phyloP scores from a whole-genome alignment of 768 basidiomycete species.

The Leucocoprinus sp. region DNA sequence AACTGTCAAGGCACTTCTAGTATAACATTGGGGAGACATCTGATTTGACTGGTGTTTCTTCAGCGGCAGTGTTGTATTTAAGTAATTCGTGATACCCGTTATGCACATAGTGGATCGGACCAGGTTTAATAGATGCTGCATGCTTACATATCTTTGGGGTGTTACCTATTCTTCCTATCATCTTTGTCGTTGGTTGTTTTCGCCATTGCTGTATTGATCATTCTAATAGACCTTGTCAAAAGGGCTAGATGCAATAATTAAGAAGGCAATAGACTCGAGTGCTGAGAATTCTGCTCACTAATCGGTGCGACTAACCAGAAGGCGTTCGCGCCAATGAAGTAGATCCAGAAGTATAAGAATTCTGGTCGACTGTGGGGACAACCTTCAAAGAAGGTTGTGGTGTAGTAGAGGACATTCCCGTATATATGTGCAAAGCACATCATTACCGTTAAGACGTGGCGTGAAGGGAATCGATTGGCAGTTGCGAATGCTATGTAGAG shows the following conservation, averaged over 20 bases:
- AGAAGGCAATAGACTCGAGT: neutral
- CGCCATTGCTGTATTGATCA: constrained; percentile 1
- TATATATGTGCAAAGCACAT: constrained; percentile 12
- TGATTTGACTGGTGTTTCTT: neutral
- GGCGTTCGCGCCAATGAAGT: constrained; percentile 12
- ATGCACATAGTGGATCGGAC: neutral
- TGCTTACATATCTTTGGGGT: neutral
- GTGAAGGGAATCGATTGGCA: constrained; percentile 8
- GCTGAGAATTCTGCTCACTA: neutral
- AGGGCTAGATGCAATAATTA: neutral
- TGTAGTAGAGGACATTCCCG: constrained; percentile 11
- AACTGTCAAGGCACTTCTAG: constrained; percentile 73
- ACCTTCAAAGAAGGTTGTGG: constrained; percentile 10
- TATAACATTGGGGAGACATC: constrained; percentile 31
- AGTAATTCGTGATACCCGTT: constrained; percentile 8
- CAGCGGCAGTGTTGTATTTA: constrained; percentile 1
- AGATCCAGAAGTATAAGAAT: constrained; percentile 14
- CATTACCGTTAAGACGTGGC: constrained; percentile 8
- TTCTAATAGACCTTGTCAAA: constrained; percentile 1
- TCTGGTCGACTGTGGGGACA: constrained; percentile 11
- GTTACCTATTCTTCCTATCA: constrained; percentile 1
- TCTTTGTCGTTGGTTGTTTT: neutral
- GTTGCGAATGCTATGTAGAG: constrained; percentile 10
- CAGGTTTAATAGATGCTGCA: neutral
- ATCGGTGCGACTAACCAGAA: constrained; percentile 12